phyloP scores from a whole-genome alignment of 306 rosid species.

The Vigna reflexopilosa region DNA sequence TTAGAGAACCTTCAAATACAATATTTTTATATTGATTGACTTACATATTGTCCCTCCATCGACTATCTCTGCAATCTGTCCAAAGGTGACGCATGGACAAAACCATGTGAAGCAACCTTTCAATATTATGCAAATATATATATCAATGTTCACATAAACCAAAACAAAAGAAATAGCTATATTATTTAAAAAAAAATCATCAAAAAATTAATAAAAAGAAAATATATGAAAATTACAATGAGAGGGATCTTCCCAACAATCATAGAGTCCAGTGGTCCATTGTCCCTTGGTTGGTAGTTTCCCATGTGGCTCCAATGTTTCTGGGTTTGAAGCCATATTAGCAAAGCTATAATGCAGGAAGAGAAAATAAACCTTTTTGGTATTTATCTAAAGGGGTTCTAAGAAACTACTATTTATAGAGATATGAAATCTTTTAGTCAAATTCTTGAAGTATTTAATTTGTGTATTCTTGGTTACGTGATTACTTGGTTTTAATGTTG shows the following conservation, averaged over 20 bases:
- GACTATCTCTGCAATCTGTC: conserved; percentile 11
- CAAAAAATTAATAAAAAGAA: neutral
- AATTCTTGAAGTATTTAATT: neutral
- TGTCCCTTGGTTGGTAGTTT: neutral
- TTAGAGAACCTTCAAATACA: too few species aligned
- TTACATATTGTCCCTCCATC: conserved; percentile 21
- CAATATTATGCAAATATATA: neutral
- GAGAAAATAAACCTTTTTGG: neutral
- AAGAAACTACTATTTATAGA: neutral
- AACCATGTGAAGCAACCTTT: conserved; percentile 8
- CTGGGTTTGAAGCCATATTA: conserved; percentile 7
- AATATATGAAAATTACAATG: neutral
- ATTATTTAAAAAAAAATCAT: neutral
- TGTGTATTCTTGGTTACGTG: neutral
- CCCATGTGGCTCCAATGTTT: neutral
- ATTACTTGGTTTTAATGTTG: neutral
- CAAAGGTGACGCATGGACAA: conserved; percentile 21
- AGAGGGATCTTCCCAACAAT: conserved; percentile 9
- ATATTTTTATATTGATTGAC: neutral
- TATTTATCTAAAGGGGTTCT: neutral
- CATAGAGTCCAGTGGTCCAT: conserved; percentile 8
- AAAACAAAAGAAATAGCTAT: neutral
- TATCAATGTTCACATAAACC: neutral
- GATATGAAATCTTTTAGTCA: neutral
- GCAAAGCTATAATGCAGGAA: neutral